These are phyloP conservation scores for Forsythia viridissima DNA, from an alignment of 257 asterid species.

Conservation along the genomic window DNA sequence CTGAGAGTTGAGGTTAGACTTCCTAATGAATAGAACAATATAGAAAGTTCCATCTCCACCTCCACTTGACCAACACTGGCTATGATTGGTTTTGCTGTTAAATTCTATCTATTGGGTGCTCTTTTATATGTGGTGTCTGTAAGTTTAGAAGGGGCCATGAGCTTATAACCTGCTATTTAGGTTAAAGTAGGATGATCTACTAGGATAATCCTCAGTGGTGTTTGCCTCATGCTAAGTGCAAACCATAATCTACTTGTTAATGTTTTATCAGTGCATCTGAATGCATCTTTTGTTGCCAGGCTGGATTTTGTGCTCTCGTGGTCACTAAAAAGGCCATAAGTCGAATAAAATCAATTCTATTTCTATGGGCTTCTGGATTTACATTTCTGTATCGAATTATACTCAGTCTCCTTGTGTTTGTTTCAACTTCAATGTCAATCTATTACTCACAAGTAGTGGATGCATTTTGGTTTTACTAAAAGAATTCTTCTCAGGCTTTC, in stretches of 20 bases:
- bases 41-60: background rate
- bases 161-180: background rate
- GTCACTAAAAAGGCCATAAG: too few species aligned
- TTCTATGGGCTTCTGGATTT: background rate
- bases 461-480: background rate
- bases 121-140: background rate
- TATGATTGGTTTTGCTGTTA: background rate
- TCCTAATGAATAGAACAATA: slow-evolving; percentile 5
- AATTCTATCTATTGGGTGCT: background rate
- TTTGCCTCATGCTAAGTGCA: background rate
- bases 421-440: background rate
- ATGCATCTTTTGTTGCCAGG: background rate
- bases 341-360: background rate
- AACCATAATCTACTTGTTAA: background rate
- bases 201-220: background rate
- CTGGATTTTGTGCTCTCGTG: background rate
- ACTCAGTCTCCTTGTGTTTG: background rate
- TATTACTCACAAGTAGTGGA: background rate
- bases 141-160: background rate
- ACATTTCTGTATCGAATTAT: background rate
- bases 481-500: background rate
- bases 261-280: background rate
- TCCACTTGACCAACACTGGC: background rate
- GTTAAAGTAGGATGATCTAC: background rate
- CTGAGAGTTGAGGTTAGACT: slow-evolving; percentile 79